Base-by-base conservation (phyloP, 192 early-diverging fungal genomes). In the Backusella mclennaniae region DNA sequence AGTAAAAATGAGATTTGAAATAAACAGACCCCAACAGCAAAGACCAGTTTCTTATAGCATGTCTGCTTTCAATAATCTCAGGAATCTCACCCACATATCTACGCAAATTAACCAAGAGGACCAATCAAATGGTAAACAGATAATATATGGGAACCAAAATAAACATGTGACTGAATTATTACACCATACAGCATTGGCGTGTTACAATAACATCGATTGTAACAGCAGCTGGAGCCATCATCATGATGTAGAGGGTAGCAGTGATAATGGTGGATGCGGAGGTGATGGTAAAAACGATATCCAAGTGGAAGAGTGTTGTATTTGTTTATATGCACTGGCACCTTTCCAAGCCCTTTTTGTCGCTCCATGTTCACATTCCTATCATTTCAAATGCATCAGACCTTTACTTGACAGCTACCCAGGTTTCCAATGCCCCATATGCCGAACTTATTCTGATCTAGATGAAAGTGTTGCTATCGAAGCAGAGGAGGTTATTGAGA, bases 321-420 rank as follows among this genome's bases (percentile, higher is more conserved):
- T 96, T 74, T 96, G 94, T 83, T 84, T 96, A 71, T 93, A 87
- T 79, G 84, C 89, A 74, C 89, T 96, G 74, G 85, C 86, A 5
- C 92, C 93, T 29, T 89, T 89, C 81, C 94, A 96, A 85, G 93
- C 94, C 23, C 86, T 96, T 69, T 96, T 96, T 82, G 83, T 96
- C 39, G 90, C 94, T 12, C 94, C 94, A 17, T 96, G 94, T 83
- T 92, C 92, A 41, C 94, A 96, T 76, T 92, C 91, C 76, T 96
- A 91, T 86, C 94, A 96, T 80, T 96, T 92, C 84, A 93, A 93
- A 77, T 95, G 93, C 80, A 90, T 93, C 76, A 90, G 90, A 80
- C 92, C 92, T 11, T 80, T 95, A 14, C 69, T 82, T 17, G 81
- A 89, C 39, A 89, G 87, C 66, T 89, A 87, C 79, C 87, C 89